A percentile compares a stretch with the other conserved stretches of the same genome.
phyloP scores from a whole-genome alignment of 2,329 filamentous ascomycete species.

The Ceratocystis lukuohia region DNA sequence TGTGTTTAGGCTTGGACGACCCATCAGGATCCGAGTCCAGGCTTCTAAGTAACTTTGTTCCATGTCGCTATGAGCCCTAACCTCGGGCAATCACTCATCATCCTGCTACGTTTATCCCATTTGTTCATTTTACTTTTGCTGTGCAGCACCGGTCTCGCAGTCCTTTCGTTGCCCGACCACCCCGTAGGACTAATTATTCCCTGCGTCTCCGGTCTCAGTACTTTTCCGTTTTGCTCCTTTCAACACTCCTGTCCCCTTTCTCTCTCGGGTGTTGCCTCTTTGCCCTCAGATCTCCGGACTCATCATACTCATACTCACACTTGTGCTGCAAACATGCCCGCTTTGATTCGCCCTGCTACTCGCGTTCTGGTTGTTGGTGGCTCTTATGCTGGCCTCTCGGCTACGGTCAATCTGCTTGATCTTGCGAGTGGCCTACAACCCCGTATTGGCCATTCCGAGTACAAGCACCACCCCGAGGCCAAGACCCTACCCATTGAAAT shows the following conservation, averaged over 20 bases:
- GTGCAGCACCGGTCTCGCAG: background rate
- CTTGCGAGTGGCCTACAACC: slow-evolving; percentile 43
- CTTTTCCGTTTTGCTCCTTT: background rate
- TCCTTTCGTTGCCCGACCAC: background rate
- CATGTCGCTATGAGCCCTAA: background rate
- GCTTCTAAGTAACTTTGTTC: background rate
- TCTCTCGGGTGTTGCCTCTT: background rate
- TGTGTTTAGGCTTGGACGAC: too few species aligned
- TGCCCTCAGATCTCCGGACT: background rate
- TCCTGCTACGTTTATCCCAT: background rate
- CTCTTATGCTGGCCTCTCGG: slow-evolving; percentile 57
- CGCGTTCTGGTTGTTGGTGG: slow-evolving; percentile 56
- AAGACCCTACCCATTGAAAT: slow-evolving; percentile 48
- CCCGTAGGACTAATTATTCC: too few species aligned
- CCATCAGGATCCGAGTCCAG: too few species aligned
- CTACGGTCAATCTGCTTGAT: slow-evolving; percentile 54
- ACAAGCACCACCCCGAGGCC: slow-evolving; percentile 30
- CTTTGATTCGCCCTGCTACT: slow-evolving; percentile 27
- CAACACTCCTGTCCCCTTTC: background rate
- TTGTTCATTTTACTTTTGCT: background rate
- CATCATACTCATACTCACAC: background rate
- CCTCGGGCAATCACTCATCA: too few species aligned
- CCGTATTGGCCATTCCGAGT: slow-evolving; percentile 31
- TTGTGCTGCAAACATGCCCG: slow-evolving; percentile 6
- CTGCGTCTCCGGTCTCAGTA: too few species aligned